phyloP scores from a whole-genome alignment of 163 green algal species.

The Volvox carteri region DNA sequence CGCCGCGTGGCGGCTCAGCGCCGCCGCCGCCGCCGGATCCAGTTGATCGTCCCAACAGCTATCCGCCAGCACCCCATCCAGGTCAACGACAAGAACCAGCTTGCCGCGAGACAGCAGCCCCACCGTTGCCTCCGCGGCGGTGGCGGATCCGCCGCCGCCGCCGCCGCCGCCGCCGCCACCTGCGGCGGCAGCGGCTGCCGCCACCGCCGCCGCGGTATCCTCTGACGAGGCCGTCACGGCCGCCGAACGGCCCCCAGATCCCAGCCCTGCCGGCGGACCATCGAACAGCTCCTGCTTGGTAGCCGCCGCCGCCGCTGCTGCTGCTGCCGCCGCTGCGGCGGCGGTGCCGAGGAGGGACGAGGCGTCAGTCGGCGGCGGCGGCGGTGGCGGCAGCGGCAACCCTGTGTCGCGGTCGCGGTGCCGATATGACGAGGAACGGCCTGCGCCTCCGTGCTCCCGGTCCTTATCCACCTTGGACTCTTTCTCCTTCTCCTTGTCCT shows the following conservation, averaged over 20 bases:
- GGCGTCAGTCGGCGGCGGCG: not conserved
- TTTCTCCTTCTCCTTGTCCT: not conserved
- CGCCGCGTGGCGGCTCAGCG: not conserved
- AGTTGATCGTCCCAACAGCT: slow-evolving; percentile 33
- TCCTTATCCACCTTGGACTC: not conserved
- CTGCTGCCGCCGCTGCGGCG: not conserved
- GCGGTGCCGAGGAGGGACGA: not conserved
- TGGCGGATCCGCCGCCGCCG: not conserved
- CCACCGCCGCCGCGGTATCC: not conserved
- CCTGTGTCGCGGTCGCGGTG: not conserved
- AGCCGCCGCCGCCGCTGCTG: no score
- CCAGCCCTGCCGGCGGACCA: not conserved
- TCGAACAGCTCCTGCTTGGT: slow-evolving; percentile 10
- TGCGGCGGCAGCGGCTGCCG: not conserved
- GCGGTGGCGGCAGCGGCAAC: not conserved
- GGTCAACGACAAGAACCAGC: slow-evolving; percentile 81
- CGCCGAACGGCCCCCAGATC: not conserved
- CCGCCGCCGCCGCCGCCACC: not conserved
- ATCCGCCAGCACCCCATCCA: slow-evolving; percentile 72
- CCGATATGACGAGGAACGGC: slow-evolving; percentile 9
- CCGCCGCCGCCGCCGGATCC: not conserved
- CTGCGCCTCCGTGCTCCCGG: not conserved
- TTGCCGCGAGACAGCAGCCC: slow-evolving; percentile 37
- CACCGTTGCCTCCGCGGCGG: not conserved
- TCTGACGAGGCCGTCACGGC: not conserved